phyloP scores from a whole-genome alignment of 2,329 filamentous ascomycete species.

The Kalmusia sp. region DNA sequence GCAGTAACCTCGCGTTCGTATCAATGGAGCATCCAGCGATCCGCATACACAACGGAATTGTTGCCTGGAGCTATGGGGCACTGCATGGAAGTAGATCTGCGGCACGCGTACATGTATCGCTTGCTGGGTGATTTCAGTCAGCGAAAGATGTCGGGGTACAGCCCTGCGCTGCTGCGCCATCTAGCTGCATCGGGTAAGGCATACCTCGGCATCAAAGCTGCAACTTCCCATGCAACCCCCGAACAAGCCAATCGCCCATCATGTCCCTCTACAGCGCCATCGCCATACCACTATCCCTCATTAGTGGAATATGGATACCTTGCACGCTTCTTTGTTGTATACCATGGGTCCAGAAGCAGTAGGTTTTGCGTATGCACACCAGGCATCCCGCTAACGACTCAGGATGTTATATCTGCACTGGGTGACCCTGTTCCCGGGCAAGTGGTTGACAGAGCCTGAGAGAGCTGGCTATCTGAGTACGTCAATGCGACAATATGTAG shows the following conservation, averaged over 20 bases:
- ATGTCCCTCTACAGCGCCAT: conserved; percentile 31
- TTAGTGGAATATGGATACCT: conserved; percentile 45
- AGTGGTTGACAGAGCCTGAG: conserved; percentile 45
- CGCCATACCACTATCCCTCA: conserved; percentile 30
- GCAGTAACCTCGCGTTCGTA: too few species aligned
- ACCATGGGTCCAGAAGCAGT: conserved; percentile 47
- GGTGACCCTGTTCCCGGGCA: conserved; percentile 44
- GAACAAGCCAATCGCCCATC: conserved; percentile 13
- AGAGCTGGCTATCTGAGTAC: conserved; percentile 45
- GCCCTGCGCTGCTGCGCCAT: too few species aligned
- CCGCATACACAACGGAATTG: too few species aligned
- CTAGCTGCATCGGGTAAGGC: not conserved
- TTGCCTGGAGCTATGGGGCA: too few species aligned
- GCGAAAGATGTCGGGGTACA: too few species aligned
- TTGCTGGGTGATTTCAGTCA: too few species aligned
- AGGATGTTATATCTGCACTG: conserved; percentile 47
- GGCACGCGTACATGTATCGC: too few species aligned
- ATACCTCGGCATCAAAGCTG: conserved; percentile 1
- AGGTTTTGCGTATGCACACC: conserved; percentile 8
- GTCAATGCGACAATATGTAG: conserved; percentile 7
- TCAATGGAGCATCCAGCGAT: too few species aligned
- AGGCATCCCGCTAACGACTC: conserved; percentile 13
- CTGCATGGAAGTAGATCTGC: too few species aligned
- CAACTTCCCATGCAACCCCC: too few species aligned
- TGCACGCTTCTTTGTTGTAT: conserved; percentile 42